phyloP scores from a whole-genome alignment of 2,329 filamentous ascomycete species.

The Onygenales sp. region DNA sequence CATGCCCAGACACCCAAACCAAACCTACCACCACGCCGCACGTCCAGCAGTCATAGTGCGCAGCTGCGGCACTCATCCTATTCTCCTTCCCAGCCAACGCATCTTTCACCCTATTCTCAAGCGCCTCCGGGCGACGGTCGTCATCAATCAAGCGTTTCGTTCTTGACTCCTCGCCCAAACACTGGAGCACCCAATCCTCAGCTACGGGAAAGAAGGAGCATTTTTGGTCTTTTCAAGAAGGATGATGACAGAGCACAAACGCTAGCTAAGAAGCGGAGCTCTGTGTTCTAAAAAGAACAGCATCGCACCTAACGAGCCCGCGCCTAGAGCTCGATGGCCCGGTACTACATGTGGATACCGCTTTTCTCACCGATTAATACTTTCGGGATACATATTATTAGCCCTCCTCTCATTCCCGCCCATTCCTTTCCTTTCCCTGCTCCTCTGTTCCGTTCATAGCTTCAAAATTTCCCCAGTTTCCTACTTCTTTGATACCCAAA shows the following conservation, averaged over 20 bases:
- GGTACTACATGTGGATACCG: not conserved
- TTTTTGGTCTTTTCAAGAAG: slow-evolving; percentile 34
- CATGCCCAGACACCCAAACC: slow-evolving; percentile 8
- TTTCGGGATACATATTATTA: too few species aligned
- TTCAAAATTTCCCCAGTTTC: too few species aligned
- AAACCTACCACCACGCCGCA: slow-evolving; percentile 13
- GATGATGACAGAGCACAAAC: slow-evolving; percentile 24
- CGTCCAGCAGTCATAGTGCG: slow-evolving; percentile 1
- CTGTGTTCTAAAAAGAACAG: slow-evolving; percentile 25
- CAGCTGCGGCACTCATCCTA: slow-evolving; percentile 15
- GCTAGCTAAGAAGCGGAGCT: slow-evolving; percentile 37
- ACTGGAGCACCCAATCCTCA: slow-evolving; percentile 16
- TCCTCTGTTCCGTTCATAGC: not conserved
- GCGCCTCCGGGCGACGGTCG: slow-evolving; percentile 4
- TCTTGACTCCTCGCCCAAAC: slow-evolving; percentile 12
- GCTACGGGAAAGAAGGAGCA: slow-evolving; percentile 33
- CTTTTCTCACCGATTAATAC: too few species aligned
- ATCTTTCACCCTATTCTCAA: slow-evolving; percentile 10
- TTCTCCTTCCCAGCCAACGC: slow-evolving; percentile 4
- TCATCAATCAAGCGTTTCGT: slow-evolving; percentile 1
- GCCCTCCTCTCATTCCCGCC: not conserved
- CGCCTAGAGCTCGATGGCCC: too few species aligned
- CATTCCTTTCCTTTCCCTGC: not conserved
- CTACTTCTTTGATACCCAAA: not conserved
- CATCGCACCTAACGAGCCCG: not conserved